These are phyloP conservation scores for Protomyces inundatus DNA, from an alignment of 1,139 yeast genomes.

Conservation along the genomic window DNA sequence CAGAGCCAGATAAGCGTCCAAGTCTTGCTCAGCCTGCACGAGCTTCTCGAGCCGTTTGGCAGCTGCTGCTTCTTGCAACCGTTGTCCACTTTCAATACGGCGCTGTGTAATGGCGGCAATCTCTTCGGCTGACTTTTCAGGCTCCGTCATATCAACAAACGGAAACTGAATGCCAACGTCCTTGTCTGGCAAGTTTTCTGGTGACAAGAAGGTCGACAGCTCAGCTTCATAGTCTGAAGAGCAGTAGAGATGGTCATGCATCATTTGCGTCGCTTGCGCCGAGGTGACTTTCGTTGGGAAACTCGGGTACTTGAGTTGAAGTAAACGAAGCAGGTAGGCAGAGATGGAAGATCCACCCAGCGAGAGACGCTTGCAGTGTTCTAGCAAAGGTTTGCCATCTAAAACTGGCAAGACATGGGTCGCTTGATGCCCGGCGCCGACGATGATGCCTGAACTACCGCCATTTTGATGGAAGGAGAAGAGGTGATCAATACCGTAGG, in stretches of 20 bases:
- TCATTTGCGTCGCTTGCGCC: slow-evolving; percentile 60
- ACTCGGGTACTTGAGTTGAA: slow-evolving; percentile 82
- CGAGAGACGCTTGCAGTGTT: slow-evolving; percentile 72
- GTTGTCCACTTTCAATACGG: slow-evolving; percentile 76
- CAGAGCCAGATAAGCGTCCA: slow-evolving; percentile 50
- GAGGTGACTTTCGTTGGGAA: slow-evolving; percentile 70
- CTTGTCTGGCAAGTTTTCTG: slow-evolving; percentile 57
- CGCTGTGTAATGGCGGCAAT: slow-evolving; percentile 69
- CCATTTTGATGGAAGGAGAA: slow-evolving; percentile 59
- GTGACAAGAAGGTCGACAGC: slow-evolving; percentile 51
- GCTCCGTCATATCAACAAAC: slow-evolving; percentile 55
- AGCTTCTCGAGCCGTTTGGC: slow-evolving; percentile 74
- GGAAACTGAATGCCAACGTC: slow-evolving; percentile 84
- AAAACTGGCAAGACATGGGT: slow-evolving; percentile 79
- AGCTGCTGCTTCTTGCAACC: slow-evolving; percentile 90
- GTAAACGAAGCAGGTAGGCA: slow-evolving; percentile 56
- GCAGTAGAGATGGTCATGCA: slow-evolving; percentile 74
- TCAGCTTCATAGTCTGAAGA: slow-evolving; percentile 60
- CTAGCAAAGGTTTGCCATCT: slow-evolving; percentile 51
- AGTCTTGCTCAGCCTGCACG: slow-evolving; percentile 74
- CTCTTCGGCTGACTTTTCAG: slow-evolving; percentile 79
- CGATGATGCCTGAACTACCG: slow-evolving; percentile 58
- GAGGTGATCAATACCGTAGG: slow-evolving; percentile 75
- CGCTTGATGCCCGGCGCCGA: slow-evolving; percentile 77
- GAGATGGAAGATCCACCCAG: slow-evolving; percentile 85